Conservation (phyloP, 2,329 filamentous ascomycete species). For the Aspergillus fructus region DNA sequence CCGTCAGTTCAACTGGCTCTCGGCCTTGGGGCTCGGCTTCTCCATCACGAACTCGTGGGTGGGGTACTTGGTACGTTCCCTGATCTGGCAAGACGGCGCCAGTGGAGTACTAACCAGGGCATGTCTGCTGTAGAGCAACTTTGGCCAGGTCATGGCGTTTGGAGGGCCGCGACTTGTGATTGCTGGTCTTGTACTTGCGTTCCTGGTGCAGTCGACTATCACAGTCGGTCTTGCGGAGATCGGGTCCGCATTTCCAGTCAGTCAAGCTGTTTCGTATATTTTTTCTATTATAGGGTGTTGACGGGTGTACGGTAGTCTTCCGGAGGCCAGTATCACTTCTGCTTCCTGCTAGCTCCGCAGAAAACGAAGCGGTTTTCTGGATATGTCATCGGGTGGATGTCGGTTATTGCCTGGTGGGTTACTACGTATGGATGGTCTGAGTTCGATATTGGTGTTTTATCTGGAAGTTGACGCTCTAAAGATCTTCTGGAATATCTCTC, state of each 20-base stretch:
- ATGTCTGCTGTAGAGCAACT: constrained; percentile 15
- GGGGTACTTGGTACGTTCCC: constrained; percentile 20
- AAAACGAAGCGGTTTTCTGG: constrained; percentile 15
- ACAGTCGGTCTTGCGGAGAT: constrained; percentile 16
- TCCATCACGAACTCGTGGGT: constrained; percentile 34
- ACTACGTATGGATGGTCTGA: constrained; percentile 17
- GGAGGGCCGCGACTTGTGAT: not conserved
- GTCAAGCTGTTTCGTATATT: not conserved
- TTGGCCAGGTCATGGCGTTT: not conserved
- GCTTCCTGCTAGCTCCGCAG: constrained; percentile 23
- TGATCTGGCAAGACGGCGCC: too few species aligned
- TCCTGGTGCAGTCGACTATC: constrained; percentile 18
- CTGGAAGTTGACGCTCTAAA: not conserved
- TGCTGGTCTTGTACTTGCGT: constrained; percentile 17
- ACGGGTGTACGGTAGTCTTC: not conserved
- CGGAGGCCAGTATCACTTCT: constrained; percentile 33
- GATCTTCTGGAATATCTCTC: not conserved
- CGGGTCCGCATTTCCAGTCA: constrained; percentile 14
- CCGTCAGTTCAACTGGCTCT: constrained; percentile 21
- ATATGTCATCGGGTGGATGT: constrained; percentile 28
- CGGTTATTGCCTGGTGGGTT: constrained; percentile 23
- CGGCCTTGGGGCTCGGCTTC: constrained; percentile 26
- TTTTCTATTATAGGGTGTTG: not conserved
- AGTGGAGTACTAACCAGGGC: not conserved
- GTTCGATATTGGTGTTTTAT: not conserved